These are phyloP conservation scores for Hamamelis virginiana DNA, from an alignment of 164 flowering plant genomes.

Conservation along the genomic window DNA sequence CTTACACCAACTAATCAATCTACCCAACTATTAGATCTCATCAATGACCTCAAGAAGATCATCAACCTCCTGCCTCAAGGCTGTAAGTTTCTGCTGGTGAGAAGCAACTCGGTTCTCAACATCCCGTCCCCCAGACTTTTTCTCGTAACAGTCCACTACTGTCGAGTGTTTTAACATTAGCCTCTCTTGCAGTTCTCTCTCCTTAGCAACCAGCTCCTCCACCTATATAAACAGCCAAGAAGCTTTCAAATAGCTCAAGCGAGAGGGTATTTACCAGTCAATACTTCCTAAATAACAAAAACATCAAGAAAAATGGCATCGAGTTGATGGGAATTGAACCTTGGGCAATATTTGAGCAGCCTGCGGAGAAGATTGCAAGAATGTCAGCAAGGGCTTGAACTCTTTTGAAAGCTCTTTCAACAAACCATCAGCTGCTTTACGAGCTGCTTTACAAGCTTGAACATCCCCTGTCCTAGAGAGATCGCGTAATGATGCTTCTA, in stretches of 20 bases:
- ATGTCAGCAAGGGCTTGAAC: constrained; percentile 60
- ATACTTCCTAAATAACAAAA: neutral
- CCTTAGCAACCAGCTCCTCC: constrained; percentile 81
- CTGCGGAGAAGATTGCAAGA: constrained; percentile 76
- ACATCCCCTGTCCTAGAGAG: constrained; percentile 90
- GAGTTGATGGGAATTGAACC: constrained; percentile 38
- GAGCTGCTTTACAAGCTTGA: constrained; percentile 87
- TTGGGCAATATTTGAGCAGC: constrained; percentile 68
- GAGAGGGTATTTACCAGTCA: neutral
- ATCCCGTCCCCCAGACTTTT: constrained; percentile 68
- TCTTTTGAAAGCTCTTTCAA: constrained; percentile 83
- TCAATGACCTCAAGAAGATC: constrained; percentile 75
- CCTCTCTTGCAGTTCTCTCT: constrained; percentile 80
- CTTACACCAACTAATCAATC: neutral
- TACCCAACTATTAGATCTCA: constrained; percentile 45
- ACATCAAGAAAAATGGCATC: neutral
- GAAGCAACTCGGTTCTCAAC: constrained; percentile 66
- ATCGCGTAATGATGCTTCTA: constrained; percentile 83
- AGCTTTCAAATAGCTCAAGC: neutral
- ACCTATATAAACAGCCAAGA: constrained; percentile 39
- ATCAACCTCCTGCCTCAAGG: constrained; percentile 77
- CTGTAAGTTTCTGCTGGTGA: constrained; percentile 66
- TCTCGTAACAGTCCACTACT: constrained; percentile 81
- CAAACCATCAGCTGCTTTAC: constrained; percentile 66
- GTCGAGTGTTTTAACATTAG: constrained; percentile 70